phyloP scores from a whole-genome alignment of 2,329 filamentous ascomycete genomes.

The Botrytis galanthina region DNA sequence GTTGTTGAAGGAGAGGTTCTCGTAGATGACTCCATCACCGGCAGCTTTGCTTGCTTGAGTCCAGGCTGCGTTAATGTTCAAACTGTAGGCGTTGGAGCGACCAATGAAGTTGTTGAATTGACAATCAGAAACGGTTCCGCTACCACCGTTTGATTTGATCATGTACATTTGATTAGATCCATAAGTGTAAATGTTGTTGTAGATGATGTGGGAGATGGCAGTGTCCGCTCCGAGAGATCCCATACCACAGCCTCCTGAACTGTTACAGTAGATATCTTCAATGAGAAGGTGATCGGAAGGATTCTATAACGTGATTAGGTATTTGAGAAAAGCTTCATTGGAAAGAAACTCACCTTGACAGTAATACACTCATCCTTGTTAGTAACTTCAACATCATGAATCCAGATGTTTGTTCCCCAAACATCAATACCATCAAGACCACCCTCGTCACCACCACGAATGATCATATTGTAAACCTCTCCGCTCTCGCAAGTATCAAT shows the following conservation, averaged over 20 bases:
- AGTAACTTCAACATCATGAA: conserved; percentile 59
- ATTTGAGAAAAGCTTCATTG: conserved; percentile 33
- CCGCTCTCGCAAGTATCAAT: conserved; percentile 51
- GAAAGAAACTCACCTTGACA: conserved; percentile 44
- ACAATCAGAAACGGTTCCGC: conserved; percentile 50
- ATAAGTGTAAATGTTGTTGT: conserved; percentile 56
- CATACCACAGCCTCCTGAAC: conserved; percentile 56
- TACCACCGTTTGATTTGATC: conserved; percentile 60
- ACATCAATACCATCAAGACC: conserved; percentile 57
- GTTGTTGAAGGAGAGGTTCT: conserved; percentile 52
- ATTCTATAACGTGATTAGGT: conserved; percentile 40
- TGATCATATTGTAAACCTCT: conserved; percentile 55
- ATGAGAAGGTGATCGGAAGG: conserved; percentile 56
- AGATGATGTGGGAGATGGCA: conserved; percentile 52
- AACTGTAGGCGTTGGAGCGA: conserved; percentile 54
- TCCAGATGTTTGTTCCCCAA: conserved; percentile 54
- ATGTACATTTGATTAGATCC: conserved; percentile 61
- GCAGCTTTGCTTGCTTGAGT: conserved; percentile 46
- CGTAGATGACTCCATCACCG: conserved; percentile 52
- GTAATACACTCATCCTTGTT: conserved; percentile 63
- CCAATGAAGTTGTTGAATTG: conserved; percentile 59
- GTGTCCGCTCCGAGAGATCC: conserved; percentile 51
- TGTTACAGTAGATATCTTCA: conserved; percentile 62
- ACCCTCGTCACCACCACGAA: conserved; percentile 51
- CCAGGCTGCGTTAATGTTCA: conserved; percentile 52